Evolutionary conservation across 768 basidiomycete species (phyloP), one percentile per base, ranked within the genome.

Genomic region (Kwoniella pini): DNA sequence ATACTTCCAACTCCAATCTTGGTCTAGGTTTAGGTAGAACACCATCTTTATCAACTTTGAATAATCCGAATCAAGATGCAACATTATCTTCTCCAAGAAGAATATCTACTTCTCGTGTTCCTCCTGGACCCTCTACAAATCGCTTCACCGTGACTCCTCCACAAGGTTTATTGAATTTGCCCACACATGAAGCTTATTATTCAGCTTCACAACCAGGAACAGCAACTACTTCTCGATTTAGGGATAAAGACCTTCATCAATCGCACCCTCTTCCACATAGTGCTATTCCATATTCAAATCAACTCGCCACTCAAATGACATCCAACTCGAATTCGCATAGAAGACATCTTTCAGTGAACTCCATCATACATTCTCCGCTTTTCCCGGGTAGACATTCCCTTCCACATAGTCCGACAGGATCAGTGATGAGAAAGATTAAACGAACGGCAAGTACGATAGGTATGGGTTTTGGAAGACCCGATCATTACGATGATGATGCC

Each of bases 381-480:
- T 31, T 61, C 60, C 24, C 44, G 27, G 15, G 30, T 19, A 12
- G 13, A 54, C 55, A 17, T 22, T 33, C 43, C 19, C 53, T 13
- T 15, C 46, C 26, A 42, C 54, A 26, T 49, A 57, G 36, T 67
- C 72, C 72, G 2, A 54, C 57, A 2, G 57, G 62, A 10, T 48
- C 65, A 10, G 56, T 75, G 11, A 24, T 75, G 48, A 26, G 59
- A 24, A 60, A 51, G 38, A 42, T 75, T 13, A 61, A 64, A 27
- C 64, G 68, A 50, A 68, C 68, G 21, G 72, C 70, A 0, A 74
- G 72, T 50, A 59, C 54, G 17, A 68, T 70, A 6, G 72, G 72
- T 0, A 26, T 74, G 17, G 62, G 64, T 2, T 44, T 74, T 33
- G 72, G 72, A 2, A 46, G 59, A 49, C 56, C 61, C 13, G 66